Evolutionary conservation across 805 yeast species (phyloP), one percentile per base, ranked within the genome.

Genomic region (Wickerhamomyces bisporus): DNA sequence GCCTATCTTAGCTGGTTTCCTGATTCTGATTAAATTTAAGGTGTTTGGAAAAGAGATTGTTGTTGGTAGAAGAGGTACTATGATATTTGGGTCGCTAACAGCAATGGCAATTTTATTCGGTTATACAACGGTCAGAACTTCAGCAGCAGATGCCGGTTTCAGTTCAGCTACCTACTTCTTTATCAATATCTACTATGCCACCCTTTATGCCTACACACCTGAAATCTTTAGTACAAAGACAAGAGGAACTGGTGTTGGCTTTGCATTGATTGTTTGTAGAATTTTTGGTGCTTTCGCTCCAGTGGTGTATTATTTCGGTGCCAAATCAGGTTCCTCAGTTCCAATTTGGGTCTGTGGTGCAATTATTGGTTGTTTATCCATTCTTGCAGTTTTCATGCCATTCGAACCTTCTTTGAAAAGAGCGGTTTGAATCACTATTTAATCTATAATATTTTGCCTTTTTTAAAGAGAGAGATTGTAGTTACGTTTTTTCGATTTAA

Each of bases 331-430:
- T n/a, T 66, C 78, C 2, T 51, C 77, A 2, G 76, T 78, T 14
- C 83, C 83, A 5, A 74, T 77, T 34, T 78, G 73, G 69, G 79
- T 77, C 14, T 68, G 78, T 49, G 81, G 81, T 30, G 78, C 75
- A 2, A 52, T 74, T 32, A 73, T 77, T 46, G 67, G 78, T 15
- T 49, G 55, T 18, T 55, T 77, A n/a, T 68, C 73, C 3, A 50
- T 76, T 13, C 57, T 75, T 19, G 58, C 75, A 6, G 45, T 59
- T 1, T 44, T 69, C n/a, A 58, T 73, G 49, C 81, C 81, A 2
- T 73, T 66, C 42, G 80, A 75, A 48, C 77, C 77, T 13, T 55
- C 68, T 13, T 55, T 55, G 15, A 52, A 54, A 42, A 60, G 70
- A 52, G 41, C 62, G 34, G 65, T 61, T 35, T 64, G 13, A 26